Evolutionary conservation across 768 basidiomycete genomes (phyloP).

Genomic region (Amanita thiersii): DNA sequence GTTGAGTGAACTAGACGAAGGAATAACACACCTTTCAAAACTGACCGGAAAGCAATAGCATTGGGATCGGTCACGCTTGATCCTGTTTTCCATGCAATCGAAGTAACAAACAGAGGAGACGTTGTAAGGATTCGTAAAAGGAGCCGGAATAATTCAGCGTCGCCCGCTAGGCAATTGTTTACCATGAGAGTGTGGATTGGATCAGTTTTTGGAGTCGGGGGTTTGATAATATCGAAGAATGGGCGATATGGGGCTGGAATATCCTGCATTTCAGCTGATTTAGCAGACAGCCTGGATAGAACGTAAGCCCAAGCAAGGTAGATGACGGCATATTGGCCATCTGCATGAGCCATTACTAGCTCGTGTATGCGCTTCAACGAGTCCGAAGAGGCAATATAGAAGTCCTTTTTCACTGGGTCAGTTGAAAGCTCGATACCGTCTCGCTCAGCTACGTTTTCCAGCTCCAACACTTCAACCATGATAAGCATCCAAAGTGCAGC

Average conservation of each 20-base stretch:
- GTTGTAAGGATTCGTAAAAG: slow-evolving; percentile 51
- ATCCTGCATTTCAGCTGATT: slow-evolving; percentile 37
- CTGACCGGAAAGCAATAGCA: slow-evolving; percentile 70
- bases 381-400: slow-evolving; percentile 56
- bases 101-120: slow-evolving; percentile 72
- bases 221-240: slow-evolving; percentile 47
- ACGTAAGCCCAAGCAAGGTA: slow-evolving; percentile 84
- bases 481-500: slow-evolving; percentile 74
- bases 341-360: slow-evolving; percentile 48
- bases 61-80: slow-evolving; percentile 71
- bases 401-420: slow-evolving; percentile 34
- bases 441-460: slow-evolving; percentile 59
- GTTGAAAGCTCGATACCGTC: slow-evolving; percentile 42
- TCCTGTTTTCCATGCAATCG: slow-evolving; percentile 59
- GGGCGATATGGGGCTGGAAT: slow-evolving; percentile 45
- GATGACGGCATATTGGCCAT: slow-evolving; percentile 60
- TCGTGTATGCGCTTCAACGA: slow-evolving; percentile 62
- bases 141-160: slow-evolving; percentile 52
- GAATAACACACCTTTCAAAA: slow-evolving; percentile 63
- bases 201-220: slow-evolving; percentile 50
- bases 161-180: slow-evolving; percentile 45
- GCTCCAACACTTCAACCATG: slow-evolving; percentile 70
- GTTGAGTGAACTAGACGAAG: background rate
- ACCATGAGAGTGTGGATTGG: slow-evolving; percentile 50
- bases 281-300: slow-evolving; percentile 50